Percentiles rank a stretch among this genome's conserved stretches.
phyloP scores from a whole-genome alignment of 225 moss, liverwort and hornwort species.

The Anthoceros angustus region DNA sequence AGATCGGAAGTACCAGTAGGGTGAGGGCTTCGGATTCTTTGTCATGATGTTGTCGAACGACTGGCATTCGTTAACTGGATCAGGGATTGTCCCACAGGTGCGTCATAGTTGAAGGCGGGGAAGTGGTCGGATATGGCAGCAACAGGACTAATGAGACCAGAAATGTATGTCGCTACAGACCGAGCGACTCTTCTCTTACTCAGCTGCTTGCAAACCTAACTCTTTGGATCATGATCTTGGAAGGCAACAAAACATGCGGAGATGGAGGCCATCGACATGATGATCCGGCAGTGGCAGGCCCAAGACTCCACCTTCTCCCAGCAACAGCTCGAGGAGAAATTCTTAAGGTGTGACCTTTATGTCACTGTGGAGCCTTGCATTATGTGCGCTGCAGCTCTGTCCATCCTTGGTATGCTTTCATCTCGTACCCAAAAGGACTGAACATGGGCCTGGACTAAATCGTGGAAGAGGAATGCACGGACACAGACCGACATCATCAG shows the following conservation, averaged over 20 bases:
- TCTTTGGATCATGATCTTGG: not conserved
- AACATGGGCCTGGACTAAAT: not conserved
- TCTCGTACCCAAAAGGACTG: not conserved
- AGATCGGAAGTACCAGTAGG: conserved; percentile 93
- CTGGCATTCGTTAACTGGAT: not conserved
- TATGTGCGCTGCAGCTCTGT: conserved; percentile 94
- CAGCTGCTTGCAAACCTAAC: not conserved
- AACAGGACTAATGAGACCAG: conserved; percentile 85
- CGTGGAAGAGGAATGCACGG: not conserved
- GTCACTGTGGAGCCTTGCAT: conserved; percentile 99
- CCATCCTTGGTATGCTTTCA: conserved; percentile 43
- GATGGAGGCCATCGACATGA: conserved; percentile 94
- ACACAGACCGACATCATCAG: not conserved
- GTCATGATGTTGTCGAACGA: not conserved
- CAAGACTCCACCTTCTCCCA: conserved; percentile 9
- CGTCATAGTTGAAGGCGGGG: conserved; percentile 55
- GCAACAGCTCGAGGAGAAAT: conserved; percentile 18
- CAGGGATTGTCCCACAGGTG: conserved; percentile 34
- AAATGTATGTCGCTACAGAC: conserved; percentile 30
- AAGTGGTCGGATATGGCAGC: conserved; percentile 70
- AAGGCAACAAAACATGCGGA: conserved; percentile 94
- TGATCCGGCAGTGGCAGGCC: conserved; percentile 31
- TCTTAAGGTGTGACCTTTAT: conserved; percentile 64
- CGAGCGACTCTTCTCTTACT: not conserved
- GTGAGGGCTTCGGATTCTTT: conserved; percentile 17